These are phyloP conservation scores for Phytophthora rubi DNA, from an alignment of 352 stramenopile species.

Conservation along the genomic window DNA sequence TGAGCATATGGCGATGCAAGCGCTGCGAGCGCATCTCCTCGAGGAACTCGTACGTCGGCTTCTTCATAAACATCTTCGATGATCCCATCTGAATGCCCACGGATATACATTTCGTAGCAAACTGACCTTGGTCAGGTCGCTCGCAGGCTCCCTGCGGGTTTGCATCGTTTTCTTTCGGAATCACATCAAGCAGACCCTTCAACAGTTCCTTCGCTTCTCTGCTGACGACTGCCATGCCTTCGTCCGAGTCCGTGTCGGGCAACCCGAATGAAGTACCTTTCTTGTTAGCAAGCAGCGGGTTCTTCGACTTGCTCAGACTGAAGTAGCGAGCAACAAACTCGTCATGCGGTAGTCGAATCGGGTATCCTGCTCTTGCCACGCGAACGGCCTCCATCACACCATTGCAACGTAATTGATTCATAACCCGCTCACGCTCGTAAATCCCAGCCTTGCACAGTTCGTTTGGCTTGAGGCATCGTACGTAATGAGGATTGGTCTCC, in stretches of 20 bases:
- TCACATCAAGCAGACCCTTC: conserved; percentile 87
- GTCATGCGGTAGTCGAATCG: conserved; percentile 77
- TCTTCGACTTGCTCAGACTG: conserved; percentile 62
- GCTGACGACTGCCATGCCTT: conserved; percentile 42
- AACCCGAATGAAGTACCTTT: conserved; percentile 50
- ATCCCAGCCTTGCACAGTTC: conserved; percentile 62
- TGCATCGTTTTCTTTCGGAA: conserved; percentile 88
- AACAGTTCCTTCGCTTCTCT: conserved; percentile 81
- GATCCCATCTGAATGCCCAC: conserved; percentile 92
- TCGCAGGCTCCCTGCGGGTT: conserved; percentile 83
- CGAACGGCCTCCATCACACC: conserved; percentile 89
- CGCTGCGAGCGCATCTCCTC: conserved; percentile 85
- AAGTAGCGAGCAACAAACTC: conserved; percentile 83
- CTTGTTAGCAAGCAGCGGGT: conserved; percentile 49
- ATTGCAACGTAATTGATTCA: conserved; percentile 88
- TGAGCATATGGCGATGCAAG: conserved; percentile 74
- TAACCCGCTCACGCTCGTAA: conserved; percentile 74
- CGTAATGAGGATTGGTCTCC: conserved; percentile 85
- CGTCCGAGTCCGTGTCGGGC: conserved; percentile 48
- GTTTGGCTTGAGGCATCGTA: conserved; percentile 92
- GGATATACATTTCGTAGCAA: conserved; percentile 60
- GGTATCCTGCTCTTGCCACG: conserved; percentile 84
- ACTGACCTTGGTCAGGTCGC: conserved; percentile 71
- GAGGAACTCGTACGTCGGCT: conserved; percentile 90
- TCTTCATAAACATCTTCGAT: conserved; percentile 96